Evolutionary conservation across 257 asterid species (phyloP), one percentile per base, ranked within the genome.

Genomic region (Ilex aquifolium): DNA sequence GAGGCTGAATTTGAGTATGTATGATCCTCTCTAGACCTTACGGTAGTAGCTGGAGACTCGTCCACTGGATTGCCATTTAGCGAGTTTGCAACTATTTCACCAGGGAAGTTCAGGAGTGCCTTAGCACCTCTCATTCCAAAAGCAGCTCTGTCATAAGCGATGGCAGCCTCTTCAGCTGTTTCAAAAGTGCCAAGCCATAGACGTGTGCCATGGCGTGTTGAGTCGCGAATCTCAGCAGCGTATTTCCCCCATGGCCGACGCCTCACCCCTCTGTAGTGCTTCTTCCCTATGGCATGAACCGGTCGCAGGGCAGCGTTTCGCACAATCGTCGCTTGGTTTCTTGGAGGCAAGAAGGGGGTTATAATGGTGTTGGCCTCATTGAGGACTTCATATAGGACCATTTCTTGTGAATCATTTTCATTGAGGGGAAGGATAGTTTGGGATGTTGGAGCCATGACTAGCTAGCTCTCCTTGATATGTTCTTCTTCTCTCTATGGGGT

Each of bases 341-440:
- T 59, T 60, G 64, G 74, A 3, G 77, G 60, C 42, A 59, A 49
- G 8, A 4, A 21, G 15, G 76, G 16, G 36, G 67, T 12, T 16
- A 50, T 44, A 5, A 85, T 55, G 9, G 76, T 68, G 3, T 59
- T 72, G 5, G 95, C 95, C 71, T 86, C 91, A 16, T 63, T 77
- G 0, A 86, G 76, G 27, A 86, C 61, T 60, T 86, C 81, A 10
- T 76, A 75, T n/a, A 86, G 31, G 9, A 86, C 55, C 17, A 70
- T 77, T 71, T 86, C 95, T 64, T 86, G 86, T 0, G 95, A 86
- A 52, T 83, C 95, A 5, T 86, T 86, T 78, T 86, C 95, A 49
- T 83, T 79, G 2, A 86, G 81, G 48, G 95, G 85, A 3, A 65
- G 10, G 31, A 71, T 86, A 16, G n/a, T 64, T 44, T 67, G 76